phyloP scores from a whole-genome alignment of 2,329 filamentous ascomycete species.

The Annulohypoxylon truncatum region DNA sequence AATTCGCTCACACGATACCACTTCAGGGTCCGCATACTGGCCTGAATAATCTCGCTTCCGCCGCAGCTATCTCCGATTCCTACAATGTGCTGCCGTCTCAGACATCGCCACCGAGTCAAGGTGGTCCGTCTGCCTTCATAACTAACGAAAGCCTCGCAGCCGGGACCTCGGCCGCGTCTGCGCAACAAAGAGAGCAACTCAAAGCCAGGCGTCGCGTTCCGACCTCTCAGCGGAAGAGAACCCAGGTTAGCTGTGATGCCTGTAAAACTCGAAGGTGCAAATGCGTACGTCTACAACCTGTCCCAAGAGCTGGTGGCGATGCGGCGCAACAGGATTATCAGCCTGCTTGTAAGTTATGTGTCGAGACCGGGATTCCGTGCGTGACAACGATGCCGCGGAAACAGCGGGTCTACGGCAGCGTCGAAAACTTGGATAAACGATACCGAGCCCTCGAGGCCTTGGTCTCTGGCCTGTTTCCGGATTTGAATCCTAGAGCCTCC shows the following conservation, averaged over 20 bases:
- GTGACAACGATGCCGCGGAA: conserved; percentile 58
- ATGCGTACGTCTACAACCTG: conserved; percentile 46
- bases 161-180: not conserved
- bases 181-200: conserved; percentile 40
- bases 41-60: conserved; percentile 32
- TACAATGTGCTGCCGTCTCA: conserved; percentile 9
- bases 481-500: conserved; percentile 52
- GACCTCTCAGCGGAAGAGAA: conserved; percentile 50
- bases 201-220: conserved; percentile 51
- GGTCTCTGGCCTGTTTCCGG: conserved; percentile 55
- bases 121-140: conserved; percentile 37
- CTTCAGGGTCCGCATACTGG: conserved; percentile 12
- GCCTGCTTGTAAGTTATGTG: conserved; percentile 54
- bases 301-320: conserved; percentile 10
- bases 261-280: conserved; percentile 54
- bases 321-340: conserved; percentile 38
- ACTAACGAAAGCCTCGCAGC: not conserved
- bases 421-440: conserved; percentile 57
- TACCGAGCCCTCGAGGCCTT: conserved; percentile 57
- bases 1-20: conserved; percentile 3
- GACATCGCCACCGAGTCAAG: conserved; percentile 4
- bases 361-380: conserved; percentile 53
- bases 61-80: conserved; percentile 28
- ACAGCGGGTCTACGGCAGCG: conserved; percentile 58
- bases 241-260: conserved; percentile 52